Evolutionary conservation across 2,329 filamentous ascomycete species (phyloP), one percentile per base, ranked within the genome.

Genomic region (Neonectria punicea): DNA sequence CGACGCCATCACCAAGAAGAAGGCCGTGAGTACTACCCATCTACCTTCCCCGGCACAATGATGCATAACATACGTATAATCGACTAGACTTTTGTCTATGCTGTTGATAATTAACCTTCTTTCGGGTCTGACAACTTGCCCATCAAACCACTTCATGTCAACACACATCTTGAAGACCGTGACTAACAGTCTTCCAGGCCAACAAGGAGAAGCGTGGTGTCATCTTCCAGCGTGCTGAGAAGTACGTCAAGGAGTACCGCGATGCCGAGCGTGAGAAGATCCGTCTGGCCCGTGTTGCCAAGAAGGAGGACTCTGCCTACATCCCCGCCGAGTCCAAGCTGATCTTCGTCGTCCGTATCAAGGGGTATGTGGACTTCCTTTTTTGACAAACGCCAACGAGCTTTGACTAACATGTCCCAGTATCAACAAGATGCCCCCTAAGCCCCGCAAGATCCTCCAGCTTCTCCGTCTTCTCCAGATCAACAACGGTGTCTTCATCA

Each of bases 371-470:
- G 57, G 22, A 46, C 39, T 16, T 50, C 43, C 43, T 16, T 22
- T 22, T 1, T 10, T 18, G 3, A 14, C 18, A 8, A 16, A 3
- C 2, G 6, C 11, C 4, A 6, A 10, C 22, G 34, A 4, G 14
- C 22, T n/a, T 22, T 6, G 6, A 25, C 59, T 70, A 25, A 70
- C 59, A 25, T 3, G 30, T 65, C 54, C 51, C 70, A 91, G 95
- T 97, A 98, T 99, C 94, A 98, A 98, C 93, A 99, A 99, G 93
- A 98, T 99, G 79, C 91, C 97, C 82, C 96, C 96, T 78, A 98
- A 99, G 93, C 97, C 97, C 85, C 94, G 96, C 89, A 99, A 99
- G 92, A 98, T 97, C 81, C 91, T 99, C 78, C 96, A 99, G 87
- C 93, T 99, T 69, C 94, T 99, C 83, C 95, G 96, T 89, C 93